These are phyloP conservation scores for Planoprotostelium fungivorum DNA, from an alignment of 78 protist species.

Conservation along the genomic window DNA sequence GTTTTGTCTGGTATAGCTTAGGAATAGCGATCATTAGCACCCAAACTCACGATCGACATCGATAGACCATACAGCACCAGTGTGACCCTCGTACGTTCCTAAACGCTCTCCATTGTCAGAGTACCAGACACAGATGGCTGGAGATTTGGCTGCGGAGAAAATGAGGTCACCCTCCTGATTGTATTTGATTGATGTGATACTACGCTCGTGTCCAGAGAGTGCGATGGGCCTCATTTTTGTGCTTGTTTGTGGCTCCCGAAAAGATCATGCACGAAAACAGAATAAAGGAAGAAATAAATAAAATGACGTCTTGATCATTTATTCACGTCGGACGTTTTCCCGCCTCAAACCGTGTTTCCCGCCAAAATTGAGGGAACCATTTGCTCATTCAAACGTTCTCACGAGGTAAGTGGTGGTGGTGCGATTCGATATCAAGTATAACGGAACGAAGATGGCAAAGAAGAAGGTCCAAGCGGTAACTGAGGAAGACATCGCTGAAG, in stretches of 20 bases:
- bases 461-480: neutral
- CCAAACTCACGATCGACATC: constrained; percentile 69
- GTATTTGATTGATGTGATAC: constrained; percentile 84
- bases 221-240: constrained; percentile 71
- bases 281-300: neutral
- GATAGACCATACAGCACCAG: constrained; percentile 77
- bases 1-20: constrained; percentile 17
- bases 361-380: neutral
- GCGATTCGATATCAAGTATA: neutral
- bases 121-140: constrained; percentile 66
- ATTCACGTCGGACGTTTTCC: neutral
- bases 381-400: neutral
- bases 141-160: constrained; percentile 82
- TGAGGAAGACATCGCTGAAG: neutral
- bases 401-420: neutral
- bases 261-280: neutral
- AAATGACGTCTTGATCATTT: too few species aligned
- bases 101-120: constrained; percentile 85
- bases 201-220: constrained; percentile 85
- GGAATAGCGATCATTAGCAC: neutral
- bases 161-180: constrained; percentile 94
- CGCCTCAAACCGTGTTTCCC: neutral
- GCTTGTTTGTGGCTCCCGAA: neutral
- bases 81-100: constrained; percentile 84
- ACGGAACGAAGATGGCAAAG: neutral